These are phyloP conservation scores for Cyberlindnera xylosilytica DNA, from an alignment of 805 yeast species.

Conservation along the genomic window DNA sequence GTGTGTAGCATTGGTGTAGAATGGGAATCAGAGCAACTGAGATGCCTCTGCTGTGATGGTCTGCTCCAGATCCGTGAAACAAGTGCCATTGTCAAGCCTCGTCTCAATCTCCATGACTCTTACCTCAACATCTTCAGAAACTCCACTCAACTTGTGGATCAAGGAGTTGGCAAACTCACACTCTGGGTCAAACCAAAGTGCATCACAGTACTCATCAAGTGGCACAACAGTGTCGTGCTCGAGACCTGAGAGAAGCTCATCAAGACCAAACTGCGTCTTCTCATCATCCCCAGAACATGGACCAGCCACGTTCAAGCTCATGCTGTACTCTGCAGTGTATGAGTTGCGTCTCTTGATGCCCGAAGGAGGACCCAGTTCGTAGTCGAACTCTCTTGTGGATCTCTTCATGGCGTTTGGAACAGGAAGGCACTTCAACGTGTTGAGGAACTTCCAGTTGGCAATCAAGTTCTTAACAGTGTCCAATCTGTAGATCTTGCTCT, in stretches of 20 bases:
- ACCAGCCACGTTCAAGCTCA: background rate
- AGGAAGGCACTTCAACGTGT: conserved; percentile 4
- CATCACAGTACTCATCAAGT: background rate
- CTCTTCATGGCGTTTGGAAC: background rate
- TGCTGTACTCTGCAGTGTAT: background rate
- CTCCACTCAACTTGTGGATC: background rate
- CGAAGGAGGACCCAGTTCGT: background rate
- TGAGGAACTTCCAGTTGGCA: conserved; percentile 37
- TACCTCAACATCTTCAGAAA: conserved; percentile 12
- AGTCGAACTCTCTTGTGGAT: background rate
- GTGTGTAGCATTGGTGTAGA: background rate
- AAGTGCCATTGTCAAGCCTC: conserved; percentile 6
- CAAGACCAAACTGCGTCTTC: background rate
- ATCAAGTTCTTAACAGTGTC: conserved; percentile 14
- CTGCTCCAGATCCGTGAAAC: background rate
- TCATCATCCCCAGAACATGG: background rate
- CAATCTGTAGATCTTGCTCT: conserved; percentile 13
- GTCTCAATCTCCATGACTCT: conserved; percentile 19
- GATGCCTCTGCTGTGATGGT: background rate
- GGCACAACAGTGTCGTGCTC: background rate
- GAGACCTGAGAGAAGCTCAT: background rate
- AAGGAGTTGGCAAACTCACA: background rate
- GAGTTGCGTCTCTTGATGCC: conserved; percentile 6
- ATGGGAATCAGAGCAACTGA: background rate
- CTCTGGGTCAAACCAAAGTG: background rate